These are phyloP conservation scores for Aspergillus sp. DNA, from an alignment of 2,329 filamentous ascomycete genomes.

Conservation along the genomic window DNA sequence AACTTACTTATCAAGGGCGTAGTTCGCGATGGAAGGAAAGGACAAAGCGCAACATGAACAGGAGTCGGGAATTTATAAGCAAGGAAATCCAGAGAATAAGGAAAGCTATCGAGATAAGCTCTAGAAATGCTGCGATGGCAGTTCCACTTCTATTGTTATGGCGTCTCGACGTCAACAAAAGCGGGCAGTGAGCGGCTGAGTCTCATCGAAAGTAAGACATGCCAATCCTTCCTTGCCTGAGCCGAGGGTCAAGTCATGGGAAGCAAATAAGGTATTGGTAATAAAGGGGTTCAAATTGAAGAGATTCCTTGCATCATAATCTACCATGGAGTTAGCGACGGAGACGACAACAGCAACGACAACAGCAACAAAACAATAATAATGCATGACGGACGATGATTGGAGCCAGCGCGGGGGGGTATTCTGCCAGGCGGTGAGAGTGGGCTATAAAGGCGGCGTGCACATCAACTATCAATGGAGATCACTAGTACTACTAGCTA, in stretches of 20 bases:
- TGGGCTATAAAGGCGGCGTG: constrained; percentile 14
- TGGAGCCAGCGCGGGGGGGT: constrained; percentile 29
- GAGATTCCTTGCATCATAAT: constrained; percentile 25
- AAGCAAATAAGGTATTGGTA: background rate
- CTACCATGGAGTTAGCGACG: constrained; percentile 1
- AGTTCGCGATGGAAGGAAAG: constrained; percentile 4
- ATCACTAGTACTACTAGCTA: too few relatives aligned
- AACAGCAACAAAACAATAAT: constrained; percentile 13
- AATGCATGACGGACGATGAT: constrained; percentile 14
- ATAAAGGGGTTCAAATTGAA: constrained; percentile 1
- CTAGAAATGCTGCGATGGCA: background rate
- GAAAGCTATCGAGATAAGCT: constrained; percentile 8
- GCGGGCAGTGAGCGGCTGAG: constrained; percentile 8
- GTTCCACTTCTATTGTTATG: constrained; percentile 18
- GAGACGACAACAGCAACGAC: constrained; percentile 8
- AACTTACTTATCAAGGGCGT: constrained; percentile 10
- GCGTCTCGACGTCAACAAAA: constrained; percentile 13
- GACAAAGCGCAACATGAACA: constrained; percentile 9
- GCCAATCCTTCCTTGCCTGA: constrained; percentile 13
- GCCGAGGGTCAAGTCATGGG: background rate
- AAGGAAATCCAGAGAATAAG: constrained; percentile 1
- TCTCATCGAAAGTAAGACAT: constrained; percentile 1
- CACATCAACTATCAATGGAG: background rate
- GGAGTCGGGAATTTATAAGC: constrained; percentile 1
- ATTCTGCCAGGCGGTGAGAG: constrained; percentile 31